Evolutionary conservation across 2,329 filamentous ascomycete species (phyloP).

Genomic region (Aspergillus sp.): DNA sequence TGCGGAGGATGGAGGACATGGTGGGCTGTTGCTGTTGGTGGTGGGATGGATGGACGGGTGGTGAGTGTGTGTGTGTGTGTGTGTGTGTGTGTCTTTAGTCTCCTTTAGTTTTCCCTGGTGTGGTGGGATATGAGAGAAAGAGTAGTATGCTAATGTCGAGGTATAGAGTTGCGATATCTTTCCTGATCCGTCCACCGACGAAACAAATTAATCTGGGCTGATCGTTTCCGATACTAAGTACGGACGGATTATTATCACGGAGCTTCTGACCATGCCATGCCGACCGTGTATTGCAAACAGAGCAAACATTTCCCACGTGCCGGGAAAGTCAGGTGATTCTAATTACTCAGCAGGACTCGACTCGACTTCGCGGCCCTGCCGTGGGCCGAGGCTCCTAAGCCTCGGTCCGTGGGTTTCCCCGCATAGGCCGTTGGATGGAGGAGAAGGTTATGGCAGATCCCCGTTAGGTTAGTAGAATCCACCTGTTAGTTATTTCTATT

Average conservation of each 20-base stretch:
- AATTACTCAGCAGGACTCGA: neutral
- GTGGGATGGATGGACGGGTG: neutral
- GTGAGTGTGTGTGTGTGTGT: neutral
- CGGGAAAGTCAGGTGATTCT: constrained; percentile 6
- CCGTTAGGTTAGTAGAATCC: neutral
- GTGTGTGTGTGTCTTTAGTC: neutral
- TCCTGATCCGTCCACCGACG: constrained; percentile 7
- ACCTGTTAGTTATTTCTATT: neutral
- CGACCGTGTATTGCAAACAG: constrained; percentile 16
- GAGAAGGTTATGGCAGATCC: neutral
- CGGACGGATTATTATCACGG: constrained; percentile 18
- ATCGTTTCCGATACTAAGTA: constrained; percentile 6
- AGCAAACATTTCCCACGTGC: constrained; percentile 23
- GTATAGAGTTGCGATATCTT: neutral
- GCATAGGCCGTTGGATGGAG: neutral
- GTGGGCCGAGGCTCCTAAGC: constrained; percentile 17
- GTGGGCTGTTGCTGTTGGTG: constrained; percentile 14
- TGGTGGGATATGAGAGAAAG: too few species aligned
- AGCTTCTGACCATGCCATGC: constrained; percentile 8
- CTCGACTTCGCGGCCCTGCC: too few species aligned
- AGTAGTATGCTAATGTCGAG: neutral
- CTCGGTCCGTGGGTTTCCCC: constrained; percentile 21
- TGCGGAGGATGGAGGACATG: constrained; percentile 48
- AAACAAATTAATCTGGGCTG: constrained; percentile 7
- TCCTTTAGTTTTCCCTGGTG: neutral